Evolutionary conservation across 2,329 filamentous ascomycete genomes (phyloP).

Genomic region (Escovopsis weberi): DNA sequence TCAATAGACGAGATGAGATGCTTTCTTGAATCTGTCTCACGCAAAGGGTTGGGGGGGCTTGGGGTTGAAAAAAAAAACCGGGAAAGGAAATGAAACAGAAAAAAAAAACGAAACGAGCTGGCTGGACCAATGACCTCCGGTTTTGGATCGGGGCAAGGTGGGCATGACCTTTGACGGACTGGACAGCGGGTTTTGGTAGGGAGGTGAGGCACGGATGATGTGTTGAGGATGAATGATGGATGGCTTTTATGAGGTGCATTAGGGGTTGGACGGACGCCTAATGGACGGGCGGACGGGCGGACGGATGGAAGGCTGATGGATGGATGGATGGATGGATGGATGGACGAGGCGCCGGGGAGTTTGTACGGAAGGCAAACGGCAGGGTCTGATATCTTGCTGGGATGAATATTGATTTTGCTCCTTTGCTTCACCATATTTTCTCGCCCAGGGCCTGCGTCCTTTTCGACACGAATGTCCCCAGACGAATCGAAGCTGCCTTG

Average conservation of each 20-base stretch:
- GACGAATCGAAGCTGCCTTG: no score
- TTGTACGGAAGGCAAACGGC: slow-evolving; percentile 4
- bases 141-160: neutral
- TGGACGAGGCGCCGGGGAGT: slow-evolving; percentile 7
- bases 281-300: neutral
- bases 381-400: slow-evolving; percentile 4
- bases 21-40: no score
- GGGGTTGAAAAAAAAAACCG: no score
- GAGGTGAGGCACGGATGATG: neutral
- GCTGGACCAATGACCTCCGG: neutral
- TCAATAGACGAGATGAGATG: no score
- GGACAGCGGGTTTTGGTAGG: neutral
- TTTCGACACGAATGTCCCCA: no score
- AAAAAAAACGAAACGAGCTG: neutral
- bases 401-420: slow-evolving; percentile 1
- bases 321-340: neutral
- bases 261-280: neutral
- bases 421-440: slow-evolving; percentile 1
- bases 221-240: neutral
- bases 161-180: neutral
- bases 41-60: no score
- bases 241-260: neutral
- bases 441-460: no score
- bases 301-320: slow-evolving; percentile 4
- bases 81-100: no score